Base-by-base conservation (phyloP, 192 early-diverging fungal species). In the Coemansia sp. region DNA sequence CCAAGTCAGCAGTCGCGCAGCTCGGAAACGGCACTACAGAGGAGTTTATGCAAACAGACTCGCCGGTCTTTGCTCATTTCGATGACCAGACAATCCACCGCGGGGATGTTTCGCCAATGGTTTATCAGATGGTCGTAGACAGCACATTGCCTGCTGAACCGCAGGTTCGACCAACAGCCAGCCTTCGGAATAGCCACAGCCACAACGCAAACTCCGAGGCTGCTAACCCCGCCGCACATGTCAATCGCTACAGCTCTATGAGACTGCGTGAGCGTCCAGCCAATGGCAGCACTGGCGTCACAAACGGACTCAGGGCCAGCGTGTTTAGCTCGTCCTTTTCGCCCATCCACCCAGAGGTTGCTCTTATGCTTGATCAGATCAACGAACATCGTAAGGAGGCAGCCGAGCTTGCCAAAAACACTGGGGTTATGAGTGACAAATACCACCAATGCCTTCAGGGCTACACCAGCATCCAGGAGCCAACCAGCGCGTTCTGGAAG, bases 401-500 rank as follows among this genome's bases (percentile, higher is more conserved):
- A 7, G 67, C 63, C 17, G 67, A 55, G 46, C 71, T 73, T 60
- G 76, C 76, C 8, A 48, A 57, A 22, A 79, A 49, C 45, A 55
- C 70, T 3, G 76, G 76, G 2, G 65, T 79, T 42, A 55, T 79
- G 62, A 71, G 71, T 22, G 64, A 69, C 49, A 73, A 70, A 33
- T 73, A 67, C 58, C 70, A 66, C 33, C 10, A 73, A 61, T 69
- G 76, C 36, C 64, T 79, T 36, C 76, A 71, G 19, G 76, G 76
- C 33, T 79, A 73, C 65, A 73, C 71, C 38, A 79, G 66, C 52
- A 79, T 79, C 49, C 76, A 79, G 57, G 71, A 79, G 63, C 76
- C 76, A 0, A 62, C 64, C 15, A 73, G 69, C 41, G 59, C 70
- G 40, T 79, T 69, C 52, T 79, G 76, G 76, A 79, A 79, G 63